Evolutionary conservation across 306 rosid genomes (phyloP), one percentile per base, ranked within the genome.

Genomic region (Cercis canadensis): DNA sequence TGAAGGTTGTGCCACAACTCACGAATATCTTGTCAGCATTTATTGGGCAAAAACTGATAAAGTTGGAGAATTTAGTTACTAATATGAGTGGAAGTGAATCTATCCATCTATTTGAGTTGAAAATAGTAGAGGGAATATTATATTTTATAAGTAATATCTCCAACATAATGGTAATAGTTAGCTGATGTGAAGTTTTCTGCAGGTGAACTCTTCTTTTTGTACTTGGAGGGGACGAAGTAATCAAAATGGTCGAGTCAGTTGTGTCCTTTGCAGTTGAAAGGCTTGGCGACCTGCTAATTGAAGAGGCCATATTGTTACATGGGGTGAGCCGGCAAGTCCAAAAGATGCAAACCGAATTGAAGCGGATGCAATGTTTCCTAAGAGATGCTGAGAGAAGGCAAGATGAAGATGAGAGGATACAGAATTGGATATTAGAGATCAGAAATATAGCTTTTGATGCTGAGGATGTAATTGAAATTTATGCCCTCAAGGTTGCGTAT

Each of bases 391-490:
- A 82, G 41, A 62, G 61, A 34, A 80, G 55, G 69, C 81, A 75
- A 45, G 61, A 59, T 36, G 75, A 77, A 72, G 64, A 62, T 57
- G 80, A 72, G 51, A 74, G 53, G 7, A 53, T 77, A 1, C 70
- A 39, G 15, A 82, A 80, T 62, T 78, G 75, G 82, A 69, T 80
- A 66, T 63, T 72, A 4, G 84, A 87, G 55, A 72, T 87, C n/a
- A 70, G 79, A 74, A 56, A 77, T 13, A 21, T 77, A 65, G 84
- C 89, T 40, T 80, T 78, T 40, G 79, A 82, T 45, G 79, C 75
- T 16, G 86, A 82, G 75, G 84, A 87, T 44, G 62, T 73, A 53
- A 70, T 84, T n/a, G 87, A 87, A 73, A 60, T 14, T 24, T 80
- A 80, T 61, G 78, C 80, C 62, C 64, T 82, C 2, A 60, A 67